phyloP scores from a whole-genome alignment of 2,329 filamentous ascomycete genomes.

The Fusarium buxicola region DNA sequence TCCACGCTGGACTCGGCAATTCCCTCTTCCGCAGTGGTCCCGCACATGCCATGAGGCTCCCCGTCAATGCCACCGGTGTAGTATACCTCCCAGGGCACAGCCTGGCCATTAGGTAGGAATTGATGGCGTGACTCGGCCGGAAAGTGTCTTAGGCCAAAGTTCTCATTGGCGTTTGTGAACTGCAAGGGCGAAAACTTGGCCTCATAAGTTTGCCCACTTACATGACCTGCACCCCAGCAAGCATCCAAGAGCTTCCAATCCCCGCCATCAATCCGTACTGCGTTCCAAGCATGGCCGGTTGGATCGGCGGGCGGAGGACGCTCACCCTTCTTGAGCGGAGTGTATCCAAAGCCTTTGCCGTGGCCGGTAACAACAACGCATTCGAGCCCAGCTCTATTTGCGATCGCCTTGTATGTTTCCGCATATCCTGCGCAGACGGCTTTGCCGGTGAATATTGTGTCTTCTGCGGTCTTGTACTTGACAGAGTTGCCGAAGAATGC shows the following conservation, averaged over 20 bases:
- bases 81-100: slow-evolving; percentile 84
- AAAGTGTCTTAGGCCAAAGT: slow-evolving; percentile 85
- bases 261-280: slow-evolving; percentile 85
- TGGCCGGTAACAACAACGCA: slow-evolving; percentile 80
- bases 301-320: slow-evolving; percentile 72
- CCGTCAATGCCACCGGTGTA: slow-evolving; percentile 69
- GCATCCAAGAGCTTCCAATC: slow-evolving; percentile 92
- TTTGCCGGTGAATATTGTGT: slow-evolving; percentile 79
- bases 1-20: slow-evolving; percentile 69
- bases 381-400: slow-evolving; percentile 82
- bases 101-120: slow-evolving; percentile 78
- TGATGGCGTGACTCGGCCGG: slow-evolving; percentile 76
- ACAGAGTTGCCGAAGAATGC: slow-evolving; percentile 82
- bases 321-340: slow-evolving; percentile 70
- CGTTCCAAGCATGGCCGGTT: slow-evolving; percentile 90
- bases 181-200: slow-evolving; percentile 73
- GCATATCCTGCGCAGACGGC: slow-evolving; percentile 96
- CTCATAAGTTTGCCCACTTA: slow-evolving; percentile 67
- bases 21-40: slow-evolving; percentile 61
- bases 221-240: slow-evolving; percentile 90
- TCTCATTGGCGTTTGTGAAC: slow-evolving; percentile 75
- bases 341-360: slow-evolving; percentile 87
- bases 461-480: slow-evolving; percentile 73
- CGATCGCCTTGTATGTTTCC: slow-evolving; percentile 81
- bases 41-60: slow-evolving; percentile 61